These are phyloP conservation scores for Quercus robur DNA, from an alignment of 306 rosid species.

Conservation along the genomic window DNA sequence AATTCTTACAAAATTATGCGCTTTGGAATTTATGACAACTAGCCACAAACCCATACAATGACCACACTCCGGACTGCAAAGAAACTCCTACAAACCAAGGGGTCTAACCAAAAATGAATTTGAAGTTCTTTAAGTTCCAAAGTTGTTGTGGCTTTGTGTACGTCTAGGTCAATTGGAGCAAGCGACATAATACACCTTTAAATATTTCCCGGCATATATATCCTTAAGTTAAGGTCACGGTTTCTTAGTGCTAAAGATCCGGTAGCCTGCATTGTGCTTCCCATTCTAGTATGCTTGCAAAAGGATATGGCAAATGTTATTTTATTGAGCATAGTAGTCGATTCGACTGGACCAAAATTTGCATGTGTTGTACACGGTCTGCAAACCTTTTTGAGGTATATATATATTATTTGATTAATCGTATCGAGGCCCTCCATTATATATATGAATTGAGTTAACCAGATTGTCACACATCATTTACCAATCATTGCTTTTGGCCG, in stretches of 20 bases:
- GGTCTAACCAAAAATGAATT: conserved; percentile 52
- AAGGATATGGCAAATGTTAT: not conserved
- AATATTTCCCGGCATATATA: not conserved
- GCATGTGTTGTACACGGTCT: not conserved
- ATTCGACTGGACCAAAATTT: not conserved
- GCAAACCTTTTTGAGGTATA: not conserved
- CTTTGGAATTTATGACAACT: no score
- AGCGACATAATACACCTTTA: conserved; percentile 8
- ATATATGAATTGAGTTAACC: no score
- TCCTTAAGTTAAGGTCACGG: not conserved
- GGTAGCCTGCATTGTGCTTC: no score
- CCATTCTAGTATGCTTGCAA: not conserved
- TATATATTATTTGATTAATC: no score
- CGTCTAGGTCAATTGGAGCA: conserved; percentile 34
- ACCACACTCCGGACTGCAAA: conserved; percentile 81
- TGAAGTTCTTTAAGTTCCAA: conserved; percentile 50
- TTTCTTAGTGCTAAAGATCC: not conserved
- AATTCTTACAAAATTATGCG: no score
- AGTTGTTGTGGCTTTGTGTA: conserved; percentile 51
- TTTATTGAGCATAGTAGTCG: not conserved
- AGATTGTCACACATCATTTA: no score
- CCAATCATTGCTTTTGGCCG: not conserved
- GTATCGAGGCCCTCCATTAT: no score
- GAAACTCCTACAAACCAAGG: conserved; percentile 65
- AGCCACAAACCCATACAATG: conserved; percentile 37